phyloP scores from a whole-genome alignment of 2,329 filamentous ascomycete species.

The Rosellinia necatrix region DNA sequence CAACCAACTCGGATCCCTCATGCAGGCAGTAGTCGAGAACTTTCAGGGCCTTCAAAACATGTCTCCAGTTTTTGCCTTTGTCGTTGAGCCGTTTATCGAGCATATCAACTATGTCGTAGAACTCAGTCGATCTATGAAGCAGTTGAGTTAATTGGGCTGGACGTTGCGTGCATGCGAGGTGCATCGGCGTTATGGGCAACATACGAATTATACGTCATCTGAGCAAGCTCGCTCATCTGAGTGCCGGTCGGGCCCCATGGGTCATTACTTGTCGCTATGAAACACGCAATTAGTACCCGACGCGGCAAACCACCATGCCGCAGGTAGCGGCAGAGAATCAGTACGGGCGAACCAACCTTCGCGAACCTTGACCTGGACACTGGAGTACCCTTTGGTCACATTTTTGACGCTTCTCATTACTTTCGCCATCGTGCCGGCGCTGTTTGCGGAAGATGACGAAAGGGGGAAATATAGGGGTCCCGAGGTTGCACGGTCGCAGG shows the following conservation, averaged over 20 bases:
- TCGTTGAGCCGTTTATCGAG: slow-evolving; percentile 97
- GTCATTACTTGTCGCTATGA: slow-evolving; percentile 92
- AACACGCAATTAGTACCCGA: slow-evolving; percentile 37
- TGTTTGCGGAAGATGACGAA: slow-evolving; percentile 22
- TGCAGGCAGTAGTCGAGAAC: slow-evolving; percentile 98
- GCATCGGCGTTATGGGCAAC: slow-evolving; percentile 44
- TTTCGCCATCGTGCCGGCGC: slow-evolving; percentile 77
- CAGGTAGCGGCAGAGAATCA: slow-evolving; percentile 23
- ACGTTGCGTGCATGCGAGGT: background rate
- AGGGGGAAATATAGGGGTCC: slow-evolving; percentile 10
- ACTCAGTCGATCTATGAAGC: slow-evolving; percentile 78
- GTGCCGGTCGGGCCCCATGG: slow-evolving; percentile 97
- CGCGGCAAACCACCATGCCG: slow-evolving; percentile 1
- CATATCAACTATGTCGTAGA: slow-evolving; percentile 99
- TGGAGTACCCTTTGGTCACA: slow-evolving; percentile 98
- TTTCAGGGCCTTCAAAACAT: slow-evolving; percentile 96
- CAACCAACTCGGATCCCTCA: slow-evolving; percentile 93
- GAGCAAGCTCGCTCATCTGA: slow-evolving; percentile 98
- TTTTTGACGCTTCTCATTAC: slow-evolving; percentile 98
- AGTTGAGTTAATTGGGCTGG: slow-evolving; percentile 27
- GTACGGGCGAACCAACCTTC: slow-evolving; percentile 67
- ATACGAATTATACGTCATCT: slow-evolving; percentile 97
- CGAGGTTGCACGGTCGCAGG: slow-evolving; percentile 14
- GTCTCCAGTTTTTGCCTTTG: slow-evolving; percentile 99
- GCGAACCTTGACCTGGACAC: slow-evolving; percentile 95